Evolutionary conservation across 2,329 filamentous ascomycete species (phyloP).

Genomic region (Aspergillus sp.): DNA sequence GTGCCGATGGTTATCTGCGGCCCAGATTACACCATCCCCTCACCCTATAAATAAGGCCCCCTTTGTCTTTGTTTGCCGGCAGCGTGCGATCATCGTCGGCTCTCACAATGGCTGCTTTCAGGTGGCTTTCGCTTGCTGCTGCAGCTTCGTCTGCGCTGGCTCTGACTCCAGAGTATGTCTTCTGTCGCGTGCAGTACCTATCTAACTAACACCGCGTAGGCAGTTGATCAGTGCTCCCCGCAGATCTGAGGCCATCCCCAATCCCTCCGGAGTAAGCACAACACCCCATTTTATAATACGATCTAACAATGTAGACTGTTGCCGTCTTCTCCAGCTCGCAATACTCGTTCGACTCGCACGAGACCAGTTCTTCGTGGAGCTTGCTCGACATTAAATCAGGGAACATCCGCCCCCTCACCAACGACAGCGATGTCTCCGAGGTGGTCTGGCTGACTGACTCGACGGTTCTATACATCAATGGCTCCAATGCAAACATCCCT

Average conservation of each 20-base stretch:
- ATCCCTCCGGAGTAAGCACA: slow-evolving; percentile 38
- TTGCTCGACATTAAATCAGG: slow-evolving; percentile 69
- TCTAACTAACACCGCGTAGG: slow-evolving; percentile 19
- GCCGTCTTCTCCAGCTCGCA: slow-evolving; percentile 62
- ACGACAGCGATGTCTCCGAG: slow-evolving; percentile 65
- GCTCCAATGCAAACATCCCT: slow-evolving; percentile 40
- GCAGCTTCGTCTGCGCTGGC: slow-evolving; percentile 25
- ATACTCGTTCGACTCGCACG: slow-evolving; percentile 77
- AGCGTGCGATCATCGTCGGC: background rate
- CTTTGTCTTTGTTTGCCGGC: background rate
- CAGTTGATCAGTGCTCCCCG: slow-evolving; percentile 39
- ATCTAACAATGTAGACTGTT: slow-evolving; percentile 30
- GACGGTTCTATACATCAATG: slow-evolving; percentile 58
- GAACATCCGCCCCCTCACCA: slow-evolving; percentile 64
- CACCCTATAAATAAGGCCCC: background rate
- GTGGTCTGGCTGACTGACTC: slow-evolving; percentile 73
- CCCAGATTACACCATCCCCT: background rate
- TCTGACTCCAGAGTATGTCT: slow-evolving; percentile 30
- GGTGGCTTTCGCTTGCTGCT: slow-evolving; percentile 25
- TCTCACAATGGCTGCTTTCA: slow-evolving; percentile 24
- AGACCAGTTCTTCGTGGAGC: slow-evolving; percentile 62
- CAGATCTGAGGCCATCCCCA: slow-evolving; percentile 37
- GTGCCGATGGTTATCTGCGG: slow-evolving; percentile 1
- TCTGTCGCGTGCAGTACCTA: background rate
- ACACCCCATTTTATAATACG: too few relatives aligned